Base-by-base conservation (phyloP, 306 rosid species). In the Quercus variabilis region DNA sequence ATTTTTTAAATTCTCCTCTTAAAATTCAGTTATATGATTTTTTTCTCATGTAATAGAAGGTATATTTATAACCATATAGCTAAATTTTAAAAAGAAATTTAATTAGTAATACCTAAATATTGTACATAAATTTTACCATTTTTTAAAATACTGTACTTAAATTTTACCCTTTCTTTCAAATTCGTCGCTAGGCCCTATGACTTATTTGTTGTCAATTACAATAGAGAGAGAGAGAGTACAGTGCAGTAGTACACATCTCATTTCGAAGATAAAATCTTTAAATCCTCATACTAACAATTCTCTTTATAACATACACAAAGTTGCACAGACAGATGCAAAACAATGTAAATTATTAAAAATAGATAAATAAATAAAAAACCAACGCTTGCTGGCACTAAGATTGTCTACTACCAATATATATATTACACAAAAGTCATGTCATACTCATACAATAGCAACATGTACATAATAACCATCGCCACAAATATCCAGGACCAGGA, bases 391-490 rank as follows among this genome's bases (percentile, higher is more conserved):
- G 49, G 69, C 70, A 52, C 51, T 31, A 77, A 15, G 21, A 69
- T 73, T n/a, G 69, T 77, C 55, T 15, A 18, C 38, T 52, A 78
- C 52, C 57, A 80, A 83, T 63, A 70, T 41, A 41, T 41, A 41
- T 8, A 21, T 70, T 46, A 41, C 57, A 70, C 74, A 80, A 52
- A 75, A 74, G 75, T 62, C 83, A 79, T 31, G 79, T 56, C 74
- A 60, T 69, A 75, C 71, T 76, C 80, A 77, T 79, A 80, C 82
- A 84, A 81, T 20, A 55, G 43, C 73, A 79, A 76, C 81, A 89
- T 91, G 83, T 86, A 90, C 92, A 87, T 71, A 43, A 82, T 79
- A 84, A 78, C 80, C 74, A 28, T 62, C 75, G 59, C 46, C 46
- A 41, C 46, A 73, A 83, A 79, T 79, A 78, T 75, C 83, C 93